Evolutionary conservation across 148 eudicot genomes (phyloP), one percentile per base, ranked within the genome.

Genomic region (Cornus controversa): DNA sequence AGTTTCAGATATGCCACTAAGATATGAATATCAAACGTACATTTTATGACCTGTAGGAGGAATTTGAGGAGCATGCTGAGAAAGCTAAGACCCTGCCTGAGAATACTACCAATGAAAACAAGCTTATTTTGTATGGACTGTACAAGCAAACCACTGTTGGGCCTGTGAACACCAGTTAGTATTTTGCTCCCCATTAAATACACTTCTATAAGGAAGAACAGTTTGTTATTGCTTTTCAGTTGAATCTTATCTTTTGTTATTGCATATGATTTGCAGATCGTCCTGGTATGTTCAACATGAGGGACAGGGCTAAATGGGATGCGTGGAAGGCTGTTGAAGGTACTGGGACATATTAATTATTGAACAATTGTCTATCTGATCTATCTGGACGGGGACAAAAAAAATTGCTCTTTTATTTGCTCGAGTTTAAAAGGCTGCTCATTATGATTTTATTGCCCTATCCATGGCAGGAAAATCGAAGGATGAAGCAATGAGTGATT

Each of bases 301-400:
- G 78, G 87, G 99, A 91, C 71, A 88, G 84, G 36, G 93, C 93
- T 3, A 96, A 96, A 84, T 96, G 97, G 97, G 99, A 96, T 82
- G 94, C 98, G 31, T 96, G 99, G 99, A 92, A 96, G 88, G 87
- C 88, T 40, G 83, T 82, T 79, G 95, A 96, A 90, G 99, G 99
- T 95, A 90, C 14, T 69, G 13, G 2, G 37, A 54, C 24, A 70
- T 47, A 36, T 50, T 11, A 70, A 29, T 11, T 69, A 40, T 10
- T 2, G 18, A 36, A 68, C 1, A 50, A 4, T 3, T 60, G 2
- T 18, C 20, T 60, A 60, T 60, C 64, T 60, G 64, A 50, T 50
- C 57, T 20, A 60, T 22, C 25, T 1, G 7, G 24, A 60, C 11
- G 24, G 0, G 64, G 24, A 60, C 64, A 60, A 3, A 4, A 60